Evolutionary conservation across 2,329 filamentous ascomycete species (phyloP).

Genomic region (Colletotrichum sp.): DNA sequence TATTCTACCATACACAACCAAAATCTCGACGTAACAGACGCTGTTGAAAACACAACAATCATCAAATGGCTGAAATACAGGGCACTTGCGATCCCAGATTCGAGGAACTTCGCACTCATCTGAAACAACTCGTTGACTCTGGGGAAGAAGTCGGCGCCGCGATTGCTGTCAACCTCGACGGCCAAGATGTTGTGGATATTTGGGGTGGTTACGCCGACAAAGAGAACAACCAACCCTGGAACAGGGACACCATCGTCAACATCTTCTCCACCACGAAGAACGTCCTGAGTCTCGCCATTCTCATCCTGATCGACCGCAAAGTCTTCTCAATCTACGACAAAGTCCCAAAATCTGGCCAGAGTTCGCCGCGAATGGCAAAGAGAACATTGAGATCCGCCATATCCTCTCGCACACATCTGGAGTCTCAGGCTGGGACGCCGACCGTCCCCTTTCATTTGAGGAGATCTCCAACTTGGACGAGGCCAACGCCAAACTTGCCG

Average conservation of each 20-base stretch:
- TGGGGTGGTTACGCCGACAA: constrained; percentile 44
- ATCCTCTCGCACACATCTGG: constrained; percentile 44
- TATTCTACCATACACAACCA: background rate
- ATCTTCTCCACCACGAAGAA: constrained; percentile 46
- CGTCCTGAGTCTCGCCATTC: constrained; percentile 36
- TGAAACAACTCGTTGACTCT: constrained; percentile 37
- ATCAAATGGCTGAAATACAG: constrained; percentile 29
- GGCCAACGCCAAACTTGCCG: constrained; percentile 37
- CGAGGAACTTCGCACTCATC: constrained; percentile 31
- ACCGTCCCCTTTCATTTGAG: constrained; percentile 27
- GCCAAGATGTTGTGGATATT: constrained; percentile 45
- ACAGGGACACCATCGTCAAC: constrained; percentile 39
- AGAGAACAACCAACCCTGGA: constrained; percentile 35
- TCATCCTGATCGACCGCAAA: constrained; percentile 43
- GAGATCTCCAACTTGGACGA: constrained; percentile 36
- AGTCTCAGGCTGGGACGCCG: constrained; percentile 36
- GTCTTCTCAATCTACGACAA: constrained; percentile 38
- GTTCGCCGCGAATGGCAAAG: constrained; percentile 45
- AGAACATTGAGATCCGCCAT: constrained; percentile 41
- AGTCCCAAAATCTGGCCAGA: constrained; percentile 51
- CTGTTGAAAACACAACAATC: background rate
- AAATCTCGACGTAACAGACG: background rate
- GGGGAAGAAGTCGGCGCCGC: constrained; percentile 48
- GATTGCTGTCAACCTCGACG: constrained; percentile 43
- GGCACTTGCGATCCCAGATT: constrained; percentile 37